Percentiles rank a stretch among this genome's conserved stretches.
Conservation (phyloP, 2,329 filamentous ascomycete species). For the Verticillium dahliae region DNA sequence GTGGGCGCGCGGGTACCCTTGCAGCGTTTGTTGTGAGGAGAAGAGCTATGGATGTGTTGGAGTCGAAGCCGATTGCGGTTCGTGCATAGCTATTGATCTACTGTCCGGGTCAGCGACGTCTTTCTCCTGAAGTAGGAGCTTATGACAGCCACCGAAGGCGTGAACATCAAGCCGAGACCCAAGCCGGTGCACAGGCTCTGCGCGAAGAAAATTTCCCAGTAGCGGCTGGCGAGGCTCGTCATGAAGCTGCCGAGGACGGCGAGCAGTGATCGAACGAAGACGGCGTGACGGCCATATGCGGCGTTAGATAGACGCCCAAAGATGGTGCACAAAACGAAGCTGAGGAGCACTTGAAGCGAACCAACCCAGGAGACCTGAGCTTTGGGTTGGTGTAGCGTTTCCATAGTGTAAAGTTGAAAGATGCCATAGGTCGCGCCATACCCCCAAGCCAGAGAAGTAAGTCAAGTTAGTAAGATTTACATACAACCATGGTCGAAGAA, state of each 20-base stretch:
- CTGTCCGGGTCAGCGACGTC: slow-evolving; percentile 51
- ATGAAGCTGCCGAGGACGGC: slow-evolving; percentile 40
- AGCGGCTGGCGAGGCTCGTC: slow-evolving; percentile 34
- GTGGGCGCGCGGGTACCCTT: slow-evolving; percentile 47
- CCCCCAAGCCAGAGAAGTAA: slow-evolving; percentile 37
- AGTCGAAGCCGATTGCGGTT: slow-evolving; percentile 36
- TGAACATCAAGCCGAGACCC: slow-evolving; percentile 50
- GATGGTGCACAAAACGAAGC: slow-evolving; percentile 39
- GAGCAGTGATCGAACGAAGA: slow-evolving; percentile 31
- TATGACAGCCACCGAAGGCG: slow-evolving; percentile 54
- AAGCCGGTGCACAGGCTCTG: slow-evolving; percentile 46
- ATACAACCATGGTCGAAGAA: background rate
- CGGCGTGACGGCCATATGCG: slow-evolving; percentile 35
- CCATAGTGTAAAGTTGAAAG: slow-evolving; percentile 46
- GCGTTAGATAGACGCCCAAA: slow-evolving; percentile 44
- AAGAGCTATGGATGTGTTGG: slow-evolving; percentile 44
- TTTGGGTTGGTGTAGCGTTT: slow-evolving; percentile 24
- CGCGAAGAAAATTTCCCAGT: slow-evolving; percentile 48
- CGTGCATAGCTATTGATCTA: slow-evolving; percentile 37
- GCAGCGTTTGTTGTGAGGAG: slow-evolving; percentile 54
- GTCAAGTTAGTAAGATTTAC: background rate
- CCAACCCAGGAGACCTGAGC: slow-evolving; percentile 38
- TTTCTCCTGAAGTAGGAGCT: slow-evolving; percentile 55
- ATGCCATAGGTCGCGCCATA: slow-evolving; percentile 42
- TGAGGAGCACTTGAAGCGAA: slow-evolving; percentile 43